A percentile compares a stretch with the other conserved stretches of the same genome.
Conservation (phyloP, 768 basidiomycete genomes). For the Butyriboletus loyo region DNA sequence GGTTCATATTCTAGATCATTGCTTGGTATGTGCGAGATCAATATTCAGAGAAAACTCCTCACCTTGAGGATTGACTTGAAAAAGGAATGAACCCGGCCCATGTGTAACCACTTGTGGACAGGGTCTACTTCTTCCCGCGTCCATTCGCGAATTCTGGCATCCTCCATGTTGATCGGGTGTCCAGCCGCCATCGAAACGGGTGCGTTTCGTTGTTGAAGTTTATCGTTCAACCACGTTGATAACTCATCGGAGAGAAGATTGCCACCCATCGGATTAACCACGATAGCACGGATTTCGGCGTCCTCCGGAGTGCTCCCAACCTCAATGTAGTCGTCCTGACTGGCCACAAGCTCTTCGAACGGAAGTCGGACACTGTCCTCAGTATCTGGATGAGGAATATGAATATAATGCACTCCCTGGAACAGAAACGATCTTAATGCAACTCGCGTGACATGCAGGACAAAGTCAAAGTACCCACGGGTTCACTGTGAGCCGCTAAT, state of each 20-base stretch:
- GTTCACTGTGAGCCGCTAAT: slow-evolving; percentile 24
- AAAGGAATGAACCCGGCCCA: slow-evolving; percentile 28
- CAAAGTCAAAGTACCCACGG: slow-evolving; percentile 22
- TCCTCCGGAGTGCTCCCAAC: slow-evolving; percentile 12
- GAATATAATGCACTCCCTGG: slow-evolving; percentile 29
- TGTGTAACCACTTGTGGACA: slow-evolving; percentile 37
- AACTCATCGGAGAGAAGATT: slow-evolving; percentile 36
- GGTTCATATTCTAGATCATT: slow-evolving; percentile 15
- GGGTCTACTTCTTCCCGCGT: slow-evolving; percentile 34
- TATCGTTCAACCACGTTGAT: slow-evolving; percentile 30
- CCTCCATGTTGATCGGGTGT: slow-evolving; percentile 30
- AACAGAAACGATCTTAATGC: background rate
- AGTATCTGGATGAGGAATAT: slow-evolving; percentile 20
- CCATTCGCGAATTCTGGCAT: slow-evolving; percentile 40
- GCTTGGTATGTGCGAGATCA: background rate
- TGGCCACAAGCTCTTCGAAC: slow-evolving; percentile 21
- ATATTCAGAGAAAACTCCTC: background rate
- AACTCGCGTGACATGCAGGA: background rate
- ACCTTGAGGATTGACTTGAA: slow-evolving; percentile 31
- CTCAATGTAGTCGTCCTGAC: slow-evolving; percentile 24
- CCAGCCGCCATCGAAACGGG: slow-evolving; percentile 18
- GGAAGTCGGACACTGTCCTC: slow-evolving; percentile 18
- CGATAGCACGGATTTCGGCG: slow-evolving; percentile 10
- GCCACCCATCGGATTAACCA: slow-evolving; percentile 20
- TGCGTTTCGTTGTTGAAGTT: slow-evolving; percentile 18